Evolutionary conservation across 2,329 filamentous ascomycete species (phyloP).

Genomic region (Neoascochyta sp.): DNA sequence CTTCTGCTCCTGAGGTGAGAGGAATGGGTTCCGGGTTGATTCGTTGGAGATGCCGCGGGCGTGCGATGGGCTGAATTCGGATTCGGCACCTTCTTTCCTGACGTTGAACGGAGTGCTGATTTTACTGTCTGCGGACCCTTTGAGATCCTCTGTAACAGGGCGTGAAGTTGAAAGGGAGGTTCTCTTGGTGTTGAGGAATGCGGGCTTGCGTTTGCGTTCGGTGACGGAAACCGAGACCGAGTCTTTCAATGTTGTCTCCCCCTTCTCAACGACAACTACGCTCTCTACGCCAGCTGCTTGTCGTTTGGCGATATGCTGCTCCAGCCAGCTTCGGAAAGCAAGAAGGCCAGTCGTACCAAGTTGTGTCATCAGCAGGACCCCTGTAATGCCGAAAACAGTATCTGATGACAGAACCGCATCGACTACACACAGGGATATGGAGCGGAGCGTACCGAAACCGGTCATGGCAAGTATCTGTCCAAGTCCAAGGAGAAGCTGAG

Average conservation of each 20-base stretch:
- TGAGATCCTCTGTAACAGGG: constrained; percentile 13
- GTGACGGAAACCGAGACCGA: constrained; percentile 20
- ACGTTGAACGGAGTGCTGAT: constrained; percentile 24
- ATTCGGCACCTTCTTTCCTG: constrained; percentile 15
- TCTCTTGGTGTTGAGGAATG: constrained; percentile 4
- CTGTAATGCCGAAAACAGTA: constrained; percentile 12
- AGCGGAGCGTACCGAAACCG: constrained; percentile 20
- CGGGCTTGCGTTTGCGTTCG: constrained; percentile 8
- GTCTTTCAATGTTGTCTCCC: constrained; percentile 4
- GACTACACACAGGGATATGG: constrained; percentile 25
- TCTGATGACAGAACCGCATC: constrained; percentile 23
- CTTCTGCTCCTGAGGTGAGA: constrained; percentile 3
- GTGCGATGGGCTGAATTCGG: constrained; percentile 1
- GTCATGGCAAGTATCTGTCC: constrained; percentile 19
- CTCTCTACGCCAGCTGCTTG: constrained; percentile 3
- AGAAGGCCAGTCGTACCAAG: constrained; percentile 19
- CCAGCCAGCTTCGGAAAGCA: constrained; percentile 21
- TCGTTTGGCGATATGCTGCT: constrained; percentile 22
- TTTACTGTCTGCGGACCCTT: constrained; percentile 16
- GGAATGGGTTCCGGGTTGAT: constrained; percentile 4
- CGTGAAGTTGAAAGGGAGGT: constrained; percentile 4
- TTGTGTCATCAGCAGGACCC: constrained; percentile 18
- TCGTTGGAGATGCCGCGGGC: constrained; percentile 1
- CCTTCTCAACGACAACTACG: constrained; percentile 2
- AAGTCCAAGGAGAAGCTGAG: constrained; percentile 16